Percentiles rank a stretch among this genome's conserved stretches.
These are phyloP conservation scores for Penicillium argentinense DNA, from an alignment of 495 filamentous ascomycete species.

Conservation along the genomic window DNA sequence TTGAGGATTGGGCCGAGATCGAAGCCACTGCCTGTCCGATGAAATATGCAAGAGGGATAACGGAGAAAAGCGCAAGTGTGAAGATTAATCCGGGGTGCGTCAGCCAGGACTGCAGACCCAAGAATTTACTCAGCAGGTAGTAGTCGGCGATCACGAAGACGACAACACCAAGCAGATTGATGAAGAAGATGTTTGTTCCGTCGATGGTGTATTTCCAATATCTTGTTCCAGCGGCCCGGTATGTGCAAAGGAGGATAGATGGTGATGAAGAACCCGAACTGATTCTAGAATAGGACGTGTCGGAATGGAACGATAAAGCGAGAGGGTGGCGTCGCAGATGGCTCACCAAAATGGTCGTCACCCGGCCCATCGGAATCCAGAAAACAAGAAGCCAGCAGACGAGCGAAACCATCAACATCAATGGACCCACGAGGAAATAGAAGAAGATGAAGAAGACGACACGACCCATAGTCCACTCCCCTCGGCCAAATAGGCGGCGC, in stretches of 20 bases:
- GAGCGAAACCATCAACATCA: conserved; percentile 78
- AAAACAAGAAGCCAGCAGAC: conserved; percentile 97
- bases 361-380: conserved; percentile 97
- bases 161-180: conserved; percentile 91
- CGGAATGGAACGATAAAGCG: conserved; percentile 88
- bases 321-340: conserved; percentile 92
- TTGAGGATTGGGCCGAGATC: conserved; percentile 97
- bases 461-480: conserved; percentile 90
- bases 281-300: conserved; percentile 69
- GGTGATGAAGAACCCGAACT: conserved; percentile 65
- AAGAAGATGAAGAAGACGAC: conserved; percentile 97
- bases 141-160: conserved; percentile 93
- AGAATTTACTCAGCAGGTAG: conserved; percentile 63
- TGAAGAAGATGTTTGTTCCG: conserved; percentile 97
- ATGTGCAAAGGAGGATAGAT: conserved; percentile 93
- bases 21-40: conserved; percentile 99
- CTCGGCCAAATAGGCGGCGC: conserved; percentile 88
- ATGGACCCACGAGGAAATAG: conserved; percentile 89
- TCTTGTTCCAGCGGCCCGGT: conserved; percentile 87
- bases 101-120: conserved; percentile 67
- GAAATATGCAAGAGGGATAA: conserved; percentile 98
- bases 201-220: conserved; percentile 99
- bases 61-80: conserved; percentile 77
- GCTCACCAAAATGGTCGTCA: conserved; percentile 83
- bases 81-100: conserved; percentile 86